Evolutionary conservation across 2,329 filamentous ascomycete species (phyloP).

Genomic region (Amauroascus verrucosus): DNA sequence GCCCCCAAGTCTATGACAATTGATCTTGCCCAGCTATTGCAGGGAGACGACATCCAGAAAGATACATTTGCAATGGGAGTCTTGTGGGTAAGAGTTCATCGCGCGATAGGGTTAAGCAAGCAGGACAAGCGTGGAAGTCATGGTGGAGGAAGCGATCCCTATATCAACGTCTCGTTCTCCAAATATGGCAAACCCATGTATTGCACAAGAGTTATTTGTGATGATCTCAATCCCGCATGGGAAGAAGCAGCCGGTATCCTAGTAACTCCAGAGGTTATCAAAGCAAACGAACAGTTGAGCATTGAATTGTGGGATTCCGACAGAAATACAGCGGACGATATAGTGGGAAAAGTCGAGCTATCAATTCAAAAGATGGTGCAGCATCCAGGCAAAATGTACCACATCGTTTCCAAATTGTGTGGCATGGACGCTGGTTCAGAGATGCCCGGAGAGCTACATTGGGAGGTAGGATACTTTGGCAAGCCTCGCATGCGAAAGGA

Average conservation of each 20-base stretch:
- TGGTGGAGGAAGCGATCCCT: conserved; percentile 84
- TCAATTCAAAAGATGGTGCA: conserved; percentile 93
- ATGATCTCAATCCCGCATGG: conserved; percentile 87
- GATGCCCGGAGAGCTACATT: conserved; percentile 90
- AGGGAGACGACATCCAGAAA: conserved; percentile 85
- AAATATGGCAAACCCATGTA: conserved; percentile 98
- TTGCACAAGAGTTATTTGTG: conserved; percentile 89
- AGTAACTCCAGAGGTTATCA: conserved; percentile 81
- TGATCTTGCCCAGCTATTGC: conserved; percentile 79
- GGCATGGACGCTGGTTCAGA: conserved; percentile 73
- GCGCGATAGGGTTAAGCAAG: conserved; percentile 77
- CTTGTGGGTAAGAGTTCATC: conserved; percentile 87
- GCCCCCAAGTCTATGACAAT: conserved; percentile 90
- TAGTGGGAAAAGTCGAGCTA: conserved; percentile 87
- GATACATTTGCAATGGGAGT: conserved; percentile 72
- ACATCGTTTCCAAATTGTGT: conserved; percentile 69
- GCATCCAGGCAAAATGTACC: conserved; percentile 85
- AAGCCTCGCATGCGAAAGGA: conserved; percentile 81
- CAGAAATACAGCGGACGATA: conserved; percentile 80
- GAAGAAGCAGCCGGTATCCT: conserved; percentile 77
- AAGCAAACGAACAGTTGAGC: conserved; percentile 83
- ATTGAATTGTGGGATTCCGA: conserved; percentile 97
- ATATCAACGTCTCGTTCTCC: conserved; percentile 88
- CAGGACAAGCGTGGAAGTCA: conserved; percentile 74
- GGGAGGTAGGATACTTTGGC: conserved; percentile 92